Evolutionary conservation across 1,284 basidiomycete genomes (phyloP).

Genomic region (Blastosporella zonata): DNA sequence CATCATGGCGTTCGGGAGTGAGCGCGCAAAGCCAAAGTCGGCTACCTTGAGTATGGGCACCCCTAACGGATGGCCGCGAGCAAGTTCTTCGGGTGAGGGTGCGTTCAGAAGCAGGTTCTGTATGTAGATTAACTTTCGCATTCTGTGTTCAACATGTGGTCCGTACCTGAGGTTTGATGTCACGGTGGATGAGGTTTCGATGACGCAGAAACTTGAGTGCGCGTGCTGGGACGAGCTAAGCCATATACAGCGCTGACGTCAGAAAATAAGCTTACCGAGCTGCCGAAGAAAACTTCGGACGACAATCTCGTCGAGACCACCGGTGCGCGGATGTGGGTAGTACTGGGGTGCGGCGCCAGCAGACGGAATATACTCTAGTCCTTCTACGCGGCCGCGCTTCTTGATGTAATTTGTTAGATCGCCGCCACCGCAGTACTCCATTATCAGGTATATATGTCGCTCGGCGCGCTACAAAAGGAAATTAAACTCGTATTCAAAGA

Average conservation of each 20-base stretch:
- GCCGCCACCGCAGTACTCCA: conserved; percentile 95
- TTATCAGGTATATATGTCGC: conserved; percentile 94
- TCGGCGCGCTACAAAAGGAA: conserved; percentile 71
- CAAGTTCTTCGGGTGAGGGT: conserved; percentile 74
- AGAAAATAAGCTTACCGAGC: conserved; percentile 58
- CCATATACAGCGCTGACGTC: conserved; percentile 4
- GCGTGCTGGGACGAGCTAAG: conserved; percentile 53
- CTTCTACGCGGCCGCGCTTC: conserved; percentile 84
- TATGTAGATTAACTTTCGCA: conserved; percentile 4
- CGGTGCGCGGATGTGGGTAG: conserved; percentile 88
- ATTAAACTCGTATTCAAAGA: conserved; percentile 2
- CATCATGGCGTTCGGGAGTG: conserved; percentile 88
- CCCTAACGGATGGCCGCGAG: conserved; percentile 85
- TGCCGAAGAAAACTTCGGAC: conserved; percentile 93
- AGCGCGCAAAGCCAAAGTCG: conserved; percentile 97
- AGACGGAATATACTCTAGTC: conserved; percentile 74
- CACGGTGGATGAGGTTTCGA: conserved; percentile 91
- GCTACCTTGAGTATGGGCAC: conserved; percentile 96
- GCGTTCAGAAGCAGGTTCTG: conserved; percentile 91
- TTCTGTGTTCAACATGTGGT: no score
- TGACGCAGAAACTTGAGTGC: conserved; percentile 91
- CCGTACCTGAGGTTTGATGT: conserved; percentile 93
- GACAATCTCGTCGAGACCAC: conserved; percentile 88
- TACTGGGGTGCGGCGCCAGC: conserved; percentile 71
- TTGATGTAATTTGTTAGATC: conserved; percentile 97